Conservation (phyloP, 1,139 yeast species). For the Scheffersomyces insectosa region DNA sequence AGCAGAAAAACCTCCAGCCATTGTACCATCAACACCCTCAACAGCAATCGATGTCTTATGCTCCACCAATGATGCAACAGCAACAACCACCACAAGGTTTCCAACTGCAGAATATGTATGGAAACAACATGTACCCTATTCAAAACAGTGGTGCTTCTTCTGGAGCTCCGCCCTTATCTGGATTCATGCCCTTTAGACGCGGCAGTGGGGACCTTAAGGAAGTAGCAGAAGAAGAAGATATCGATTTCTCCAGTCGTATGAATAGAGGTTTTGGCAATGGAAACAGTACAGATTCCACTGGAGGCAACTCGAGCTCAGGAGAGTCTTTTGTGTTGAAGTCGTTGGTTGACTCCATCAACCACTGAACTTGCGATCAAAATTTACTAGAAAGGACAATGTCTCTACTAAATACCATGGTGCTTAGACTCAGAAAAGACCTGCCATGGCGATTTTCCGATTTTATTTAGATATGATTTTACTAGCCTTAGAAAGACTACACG, state of each 20-base stretch:
- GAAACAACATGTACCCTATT: neutral
- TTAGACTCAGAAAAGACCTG: too few relatives aligned
- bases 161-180: neutral
- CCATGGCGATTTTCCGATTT: too few relatives aligned
- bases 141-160: conserved; percentile 1
- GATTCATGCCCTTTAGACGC: neutral
- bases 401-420: too few relatives aligned
- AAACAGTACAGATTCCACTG: neutral
- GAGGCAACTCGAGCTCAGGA: conserved; percentile 9
- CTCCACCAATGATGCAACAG: neutral
- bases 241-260: neutral
- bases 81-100: conserved; percentile 1
- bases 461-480: too few relatives aligned
- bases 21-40: neutral
- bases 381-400: too few relatives aligned
- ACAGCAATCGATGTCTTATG: neutral
- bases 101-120: conserved; percentile 3
- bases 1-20: neutral
- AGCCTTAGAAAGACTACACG: too few relatives aligned
- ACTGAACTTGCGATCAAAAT: conserved; percentile 7
- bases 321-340: conserved; percentile 43
- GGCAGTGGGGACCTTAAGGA: neutral
- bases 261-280: conserved; percentile 2
- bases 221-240: neutral
- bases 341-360: conserved; percentile 46